Evolutionary conservation across 2,329 filamentous ascomycete genomes (phyloP).

Genomic region (Coleophoma eucalyptorum): DNA sequence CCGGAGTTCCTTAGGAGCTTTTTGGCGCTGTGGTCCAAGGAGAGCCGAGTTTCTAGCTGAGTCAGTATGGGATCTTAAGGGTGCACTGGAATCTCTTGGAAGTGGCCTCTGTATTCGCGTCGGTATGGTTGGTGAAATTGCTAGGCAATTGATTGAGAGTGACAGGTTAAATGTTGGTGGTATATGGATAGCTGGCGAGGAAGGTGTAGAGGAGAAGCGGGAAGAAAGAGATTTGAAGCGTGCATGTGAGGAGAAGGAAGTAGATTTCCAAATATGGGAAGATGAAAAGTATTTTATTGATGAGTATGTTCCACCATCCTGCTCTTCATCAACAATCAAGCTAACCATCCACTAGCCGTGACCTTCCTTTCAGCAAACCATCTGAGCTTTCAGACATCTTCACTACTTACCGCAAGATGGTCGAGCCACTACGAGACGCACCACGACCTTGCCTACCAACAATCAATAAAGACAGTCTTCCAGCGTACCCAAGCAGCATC

Average conservation of each 20-base stretch:
- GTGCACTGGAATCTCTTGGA: constrained; percentile 50
- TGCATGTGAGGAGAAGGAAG: constrained; percentile 46
- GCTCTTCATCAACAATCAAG: neutral
- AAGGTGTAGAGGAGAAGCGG: constrained; percentile 63
- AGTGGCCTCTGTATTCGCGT: constrained; percentile 63
- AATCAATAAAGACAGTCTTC: constrained; percentile 48
- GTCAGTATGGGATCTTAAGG: constrained; percentile 69
- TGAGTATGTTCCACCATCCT: constrained; percentile 53
- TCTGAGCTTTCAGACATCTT: constrained; percentile 69
- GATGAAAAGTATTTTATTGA: constrained; percentile 80
- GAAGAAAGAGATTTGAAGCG: constrained; percentile 56
- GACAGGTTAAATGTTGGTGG: constrained; percentile 45
- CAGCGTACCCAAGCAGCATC: constrained; percentile 50
- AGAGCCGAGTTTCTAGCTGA: constrained; percentile 70
- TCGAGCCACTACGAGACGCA: constrained; percentile 65
- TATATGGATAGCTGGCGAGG: constrained; percentile 72
- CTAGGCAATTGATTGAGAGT: constrained; percentile 50
- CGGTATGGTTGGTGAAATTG: constrained; percentile 55
- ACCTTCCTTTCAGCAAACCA: constrained; percentile 54
- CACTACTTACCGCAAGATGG: constrained; percentile 68
- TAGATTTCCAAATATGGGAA: constrained; percentile 61
- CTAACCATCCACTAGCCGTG: constrained; percentile 45
- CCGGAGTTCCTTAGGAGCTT: constrained; percentile 57
- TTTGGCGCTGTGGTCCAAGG: constrained; percentile 72
- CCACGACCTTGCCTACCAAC: constrained; percentile 54